Evolutionary conservation across 2,329 filamentous ascomycete species (phyloP), one percentile per base, ranked within the genome.

Genomic region (Ophiostoma perfectum): DNA sequence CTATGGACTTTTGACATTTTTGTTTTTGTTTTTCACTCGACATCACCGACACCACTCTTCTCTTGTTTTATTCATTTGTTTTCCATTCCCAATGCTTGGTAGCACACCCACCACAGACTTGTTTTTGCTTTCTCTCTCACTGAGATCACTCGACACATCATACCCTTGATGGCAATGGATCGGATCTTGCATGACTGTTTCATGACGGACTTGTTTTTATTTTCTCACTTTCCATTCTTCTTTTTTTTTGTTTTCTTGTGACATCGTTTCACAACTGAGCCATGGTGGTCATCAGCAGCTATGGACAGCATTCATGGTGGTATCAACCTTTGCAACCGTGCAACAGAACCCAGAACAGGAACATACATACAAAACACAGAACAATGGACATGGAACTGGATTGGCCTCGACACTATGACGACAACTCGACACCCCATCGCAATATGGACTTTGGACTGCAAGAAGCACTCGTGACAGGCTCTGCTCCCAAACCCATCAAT

Each of bases 191-290:
- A 44, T 44, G 18, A 47, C 12, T 44, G 14, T 9, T 11, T 45
- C 45, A 49, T 44, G 42, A 49, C 45, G 45, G 12, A 49, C 8
- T 12, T 38, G 36, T 12, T 58, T 5, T 5, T 38, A 36, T 9
- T 55, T 5, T 12, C 1, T 38, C 38, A 44, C 42, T 44, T 44
- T 44, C 27, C 27, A 27, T 60, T 39, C 9, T 62, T 8, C 55
- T 44, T 65, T 5, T 41, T 75, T 72, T 76, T 70, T 74, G 14
- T 36, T 36, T 49, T 62, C 41, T 14, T 12, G 12, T 39, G 2
- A 38, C 27, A 38, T 12, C 18, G 3, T 11, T 39, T 42, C 16
- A 12, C 49, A 27, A 9, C 7, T 42, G 60, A n/a, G 16, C 60
- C 39, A 52, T 44, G 14, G 58, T n/a, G 58, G 36, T n/a, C 5